A percentile compares a stretch with the other conserved stretches of the same genome.
Conservation (phyloP, 768 basidiomycete species). For the Baorangia bicolor region DNA sequence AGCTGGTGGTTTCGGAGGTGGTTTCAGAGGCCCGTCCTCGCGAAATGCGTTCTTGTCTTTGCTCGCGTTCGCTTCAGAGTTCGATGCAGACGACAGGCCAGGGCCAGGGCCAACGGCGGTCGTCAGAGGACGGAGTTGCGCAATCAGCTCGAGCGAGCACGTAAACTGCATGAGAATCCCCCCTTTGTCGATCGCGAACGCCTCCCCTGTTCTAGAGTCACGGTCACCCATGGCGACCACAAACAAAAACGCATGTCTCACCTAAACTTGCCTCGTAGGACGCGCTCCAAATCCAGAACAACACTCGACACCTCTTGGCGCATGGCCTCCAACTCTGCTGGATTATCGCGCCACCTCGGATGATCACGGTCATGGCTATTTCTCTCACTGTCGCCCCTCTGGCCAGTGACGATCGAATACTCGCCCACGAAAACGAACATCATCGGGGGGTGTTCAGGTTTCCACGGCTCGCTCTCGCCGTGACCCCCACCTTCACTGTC, state of each 20-base stretch:
- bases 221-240: neutral
- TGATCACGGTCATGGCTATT: neutral
- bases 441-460: neutral
- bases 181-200: slow-evolving; percentile 20
- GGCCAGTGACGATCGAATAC: slow-evolving; percentile 23
- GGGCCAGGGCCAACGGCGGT: neutral
- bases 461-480: neutral
- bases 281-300: slow-evolving; percentile 12
- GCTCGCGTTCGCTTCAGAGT: neutral
- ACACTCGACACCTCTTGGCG: slow-evolving; percentile 17
- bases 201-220: slow-evolving; percentile 14
- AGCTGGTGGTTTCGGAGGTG: neutral
- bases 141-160: slow-evolving; percentile 23
- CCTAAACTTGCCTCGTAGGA: slow-evolving; percentile 18
- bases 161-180: slow-evolving; percentile 26
- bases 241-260: slow-evolving; percentile 1
- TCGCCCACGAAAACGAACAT: slow-evolving; percentile 27
- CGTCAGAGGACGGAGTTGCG: slow-evolving; percentile 12
- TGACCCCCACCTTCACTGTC: neutral
- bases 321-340: slow-evolving; percentile 9
- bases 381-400: neutral
- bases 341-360: neutral
- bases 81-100: neutral
- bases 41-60: neutral
- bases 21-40: neutral